Conservation (phyloP, 768 basidiomycete species). For the Psilocybe tampanensis region DNA sequence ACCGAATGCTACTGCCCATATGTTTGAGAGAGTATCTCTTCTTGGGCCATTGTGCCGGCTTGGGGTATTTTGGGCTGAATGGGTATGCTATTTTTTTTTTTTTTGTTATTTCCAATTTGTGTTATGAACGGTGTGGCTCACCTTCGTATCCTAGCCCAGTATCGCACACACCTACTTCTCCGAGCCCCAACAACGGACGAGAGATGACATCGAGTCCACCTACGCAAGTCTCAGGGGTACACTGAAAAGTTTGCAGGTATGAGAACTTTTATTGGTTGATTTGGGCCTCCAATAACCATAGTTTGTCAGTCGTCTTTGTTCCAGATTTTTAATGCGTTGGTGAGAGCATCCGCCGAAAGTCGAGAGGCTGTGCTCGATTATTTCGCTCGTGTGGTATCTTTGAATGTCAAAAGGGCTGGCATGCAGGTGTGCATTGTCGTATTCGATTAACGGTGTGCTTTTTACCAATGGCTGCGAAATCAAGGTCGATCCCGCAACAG, state of each 20-base stretch:
- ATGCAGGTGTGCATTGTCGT: constrained; percentile 61
- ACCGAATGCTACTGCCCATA: constrained; percentile 52
- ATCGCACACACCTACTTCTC: constrained; percentile 84
- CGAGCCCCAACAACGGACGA: constrained; percentile 74
- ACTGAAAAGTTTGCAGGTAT: constrained; percentile 80
- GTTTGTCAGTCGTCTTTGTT: constrained; percentile 62
- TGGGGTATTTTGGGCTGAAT: constrained; percentile 87
- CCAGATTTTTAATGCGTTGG: constrained; percentile 85
- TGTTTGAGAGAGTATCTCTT: constrained; percentile 67
- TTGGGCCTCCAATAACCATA: neutral
- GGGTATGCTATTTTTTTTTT: constrained; percentile 52
- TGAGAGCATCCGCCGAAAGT: constrained; percentile 77
- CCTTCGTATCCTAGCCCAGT: constrained; percentile 53
- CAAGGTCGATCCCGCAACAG: constrained; percentile 82
- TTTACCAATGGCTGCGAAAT: neutral
- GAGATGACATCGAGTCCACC: constrained; percentile 79
- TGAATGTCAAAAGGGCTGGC: constrained; percentile 89
- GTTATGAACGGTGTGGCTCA: neutral
- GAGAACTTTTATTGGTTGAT: constrained; percentile 5
- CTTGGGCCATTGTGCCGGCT: constrained; percentile 86
- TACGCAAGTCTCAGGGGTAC: constrained; percentile 86
- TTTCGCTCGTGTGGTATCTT: constrained; percentile 70
- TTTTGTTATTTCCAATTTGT: no score
- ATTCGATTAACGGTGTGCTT: neutral
- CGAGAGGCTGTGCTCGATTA: constrained; percentile 84